Base-by-base conservation (phyloP, 2,329 filamentous ascomycete species). In the Nothophaeocryptopus gaeumannii region DNA sequence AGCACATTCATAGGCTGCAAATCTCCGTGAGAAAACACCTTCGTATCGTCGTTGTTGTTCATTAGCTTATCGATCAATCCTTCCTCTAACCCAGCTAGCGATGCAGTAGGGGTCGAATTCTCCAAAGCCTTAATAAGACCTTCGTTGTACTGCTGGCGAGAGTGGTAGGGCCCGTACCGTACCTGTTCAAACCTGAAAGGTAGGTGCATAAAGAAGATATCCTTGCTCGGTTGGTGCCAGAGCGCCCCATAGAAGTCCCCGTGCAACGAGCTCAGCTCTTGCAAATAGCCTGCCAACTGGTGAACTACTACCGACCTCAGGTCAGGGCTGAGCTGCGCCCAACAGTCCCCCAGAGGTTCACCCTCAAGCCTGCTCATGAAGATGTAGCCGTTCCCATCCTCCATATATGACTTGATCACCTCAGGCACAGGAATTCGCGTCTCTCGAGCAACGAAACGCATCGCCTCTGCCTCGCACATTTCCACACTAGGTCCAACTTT, bases 391-490 rank as follows among this genome's bases (percentile, higher is more conserved):
- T 45, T 39, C 5, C 45, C 41, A 12, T 45, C 50, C n/a, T n/a
- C 8, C 5, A 13, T 29, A 32, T 48, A 48, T 3, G 39, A 16
- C 13, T 48, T 45, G 39, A 42, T 29, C 14, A 48, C 50, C 20
- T 39, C n/a, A 13, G 50, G 45, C 16, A 52, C 49, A 26, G 50
- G 50, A 10, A 53, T 36, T 30, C n/a, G 16, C 33, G 50, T 49
- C n/a, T 48, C 33, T 35, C 35, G 30, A 11, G 50, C 45, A 31
- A 49, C 45, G 16, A 45, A 45, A 26, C 45, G 39, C 50, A 53
- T 53, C 5, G 45, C 50, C 36, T 49, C 45, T 11, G 50, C 45
- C 37, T 53, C 50, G 14, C 29, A 39, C 26, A 53, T 36, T 34
- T 39, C 36, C 12, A 53, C 39, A 8, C 26, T 40, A 3, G 31